phyloP scores from a whole-genome alignment of 768 basidiomycete genomes.

The Hericium rajendrae region DNA sequence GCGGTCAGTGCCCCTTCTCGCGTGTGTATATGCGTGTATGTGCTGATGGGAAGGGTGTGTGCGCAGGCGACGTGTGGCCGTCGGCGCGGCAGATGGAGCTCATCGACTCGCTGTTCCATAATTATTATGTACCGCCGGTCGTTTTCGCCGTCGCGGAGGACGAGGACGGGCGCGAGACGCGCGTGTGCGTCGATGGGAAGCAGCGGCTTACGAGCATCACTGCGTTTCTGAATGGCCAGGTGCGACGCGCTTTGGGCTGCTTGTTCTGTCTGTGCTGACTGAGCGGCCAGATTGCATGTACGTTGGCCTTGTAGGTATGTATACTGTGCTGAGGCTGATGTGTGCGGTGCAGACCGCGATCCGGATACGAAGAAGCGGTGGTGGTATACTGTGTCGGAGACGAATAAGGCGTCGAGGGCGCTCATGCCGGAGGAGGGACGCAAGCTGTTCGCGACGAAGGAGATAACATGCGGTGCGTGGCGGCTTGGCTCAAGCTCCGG shows the following conservation, averaged over 20 bases:
- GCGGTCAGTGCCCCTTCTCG: slow-evolving; percentile 35
- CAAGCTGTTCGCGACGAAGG: slow-evolving; percentile 38
- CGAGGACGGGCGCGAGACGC: slow-evolving; percentile 30
- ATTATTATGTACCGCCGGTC: slow-evolving; percentile 76
- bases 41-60: neutral
- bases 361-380: slow-evolving; percentile 45
- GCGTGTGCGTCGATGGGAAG: slow-evolving; percentile 70
- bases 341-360: slow-evolving; percentile 40
- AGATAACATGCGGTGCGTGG: slow-evolving; percentile 50
- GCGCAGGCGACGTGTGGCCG: slow-evolving; percentile 68
- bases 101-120: slow-evolving; percentile 69
- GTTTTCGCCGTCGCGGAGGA: slow-evolving; percentile 43
- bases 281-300: slow-evolving; percentile 41
- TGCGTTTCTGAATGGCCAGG: slow-evolving; percentile 63
- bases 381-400: slow-evolving; percentile 49
- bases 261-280: neutral
- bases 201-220: slow-evolving; percentile 70
- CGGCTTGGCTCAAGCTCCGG: too few species aligned
- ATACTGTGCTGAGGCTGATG: neutral
- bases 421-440: slow-evolving; percentile 48
- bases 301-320: slow-evolving; percentile 12
- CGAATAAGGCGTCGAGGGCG: slow-evolving; percentile 30
- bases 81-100: slow-evolving; percentile 64
- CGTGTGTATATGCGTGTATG: neutral
- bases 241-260: slow-evolving; percentile 21